A percentile compares a stretch with the other conserved stretches of the same genome.
Conservation (phyloP, 768 basidiomycete genomes). For the Amanita pallidorosea region DNA sequence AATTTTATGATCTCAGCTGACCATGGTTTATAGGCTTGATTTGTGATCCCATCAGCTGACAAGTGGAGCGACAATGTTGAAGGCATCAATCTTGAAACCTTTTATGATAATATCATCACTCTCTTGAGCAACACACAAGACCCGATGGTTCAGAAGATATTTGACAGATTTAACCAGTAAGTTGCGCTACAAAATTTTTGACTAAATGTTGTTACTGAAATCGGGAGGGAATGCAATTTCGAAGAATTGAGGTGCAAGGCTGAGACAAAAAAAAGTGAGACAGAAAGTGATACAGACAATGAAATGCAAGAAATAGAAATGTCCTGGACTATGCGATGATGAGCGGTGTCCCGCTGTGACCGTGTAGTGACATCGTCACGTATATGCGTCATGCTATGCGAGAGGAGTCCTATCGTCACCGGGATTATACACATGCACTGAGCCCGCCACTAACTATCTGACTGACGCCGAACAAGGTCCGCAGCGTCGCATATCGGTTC, state of each 20-base stretch:
- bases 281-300: background rate
- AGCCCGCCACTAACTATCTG: too few species aligned
- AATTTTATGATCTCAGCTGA: background rate
- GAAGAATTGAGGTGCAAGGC: background rate
- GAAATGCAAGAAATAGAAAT: background rate
- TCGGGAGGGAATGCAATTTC: background rate
- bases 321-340: background rate
- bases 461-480: too few species aligned
- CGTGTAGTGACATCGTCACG: too few species aligned
- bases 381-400: too few species aligned
- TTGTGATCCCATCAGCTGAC: background rate
- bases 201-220: background rate
- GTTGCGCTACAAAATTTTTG: background rate
- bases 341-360: too few species aligned
- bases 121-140: background rate
- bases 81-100: background rate
- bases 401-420: too few species aligned
- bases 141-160: background rate
- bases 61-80: background rate
- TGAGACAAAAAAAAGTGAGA: background rate
- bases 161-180: background rate
- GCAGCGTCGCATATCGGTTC: too few species aligned
- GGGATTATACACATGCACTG: too few species aligned
- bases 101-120: background rate
- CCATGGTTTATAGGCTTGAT: background rate